Base-by-base conservation (phyloP, 2,329 filamentous ascomycete genomes). In the Fusarium cicatricum region DNA sequence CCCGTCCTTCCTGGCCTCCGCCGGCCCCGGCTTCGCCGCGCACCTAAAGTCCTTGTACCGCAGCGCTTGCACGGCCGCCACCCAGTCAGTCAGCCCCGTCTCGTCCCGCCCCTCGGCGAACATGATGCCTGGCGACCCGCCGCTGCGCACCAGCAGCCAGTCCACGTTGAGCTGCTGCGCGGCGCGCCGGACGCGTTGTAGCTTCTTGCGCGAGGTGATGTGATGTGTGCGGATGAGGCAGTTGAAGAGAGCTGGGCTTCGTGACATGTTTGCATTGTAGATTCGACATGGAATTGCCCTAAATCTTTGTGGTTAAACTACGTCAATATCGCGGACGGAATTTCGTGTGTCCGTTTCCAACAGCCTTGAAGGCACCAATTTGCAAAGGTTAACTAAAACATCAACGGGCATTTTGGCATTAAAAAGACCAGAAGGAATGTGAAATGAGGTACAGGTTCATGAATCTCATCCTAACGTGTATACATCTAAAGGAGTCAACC, bases 161-260 rank as follows among this genome's bases (percentile, higher is more conserved):
- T 84, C 88, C 44, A 87, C 82, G 51, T 85, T 76, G 62, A 84
- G 78, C 40, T 82, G 78, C 28, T 83, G 79, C 7, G 88, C 86
- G 4, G 84, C 82, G 71, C 89, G 88, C 44, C 80, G 84, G 17
- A 93, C 80, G 51, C 74, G 75, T 8, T 77, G 74, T 1, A 82
- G 74, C 70, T 93, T 93, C 71, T 91, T 92, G 61, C 89, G 87
- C 0, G 88, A 92, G 4, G 89, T 92, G 69, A 93, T 92, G 72
- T 93, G 90, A 65, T 93, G 90, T 0, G 90, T 93, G 46, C 89
- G 84, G 56, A 93, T 90, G 39, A 93, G 77, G 23, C 58, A 62
- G n/a, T 62, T 66, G 41, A 69, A 69, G 12, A 69, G 42, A 4
- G 52, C 37, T 1, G 57, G 31, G 2, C 55, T 43, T 29, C 57